A percentile compares a stretch with the other conserved stretches of the same genome.
phyloP scores from a whole-genome alignment of 495 filamentous ascomycete genomes.

The Daldinia caldariorum region DNA sequence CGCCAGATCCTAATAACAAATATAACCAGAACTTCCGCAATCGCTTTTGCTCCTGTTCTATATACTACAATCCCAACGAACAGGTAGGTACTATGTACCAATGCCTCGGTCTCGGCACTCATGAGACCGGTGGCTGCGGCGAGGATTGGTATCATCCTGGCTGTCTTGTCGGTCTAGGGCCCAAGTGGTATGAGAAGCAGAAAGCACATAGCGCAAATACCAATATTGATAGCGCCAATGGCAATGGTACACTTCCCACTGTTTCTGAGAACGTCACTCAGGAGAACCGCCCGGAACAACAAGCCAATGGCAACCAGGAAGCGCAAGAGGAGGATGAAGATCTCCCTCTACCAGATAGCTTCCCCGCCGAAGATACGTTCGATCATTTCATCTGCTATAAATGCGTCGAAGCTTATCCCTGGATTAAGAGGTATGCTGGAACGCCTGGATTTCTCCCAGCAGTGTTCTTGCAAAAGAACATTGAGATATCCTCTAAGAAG shows the following conservation, averaged over 20 bases:
- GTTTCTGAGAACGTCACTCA: conserved; percentile 52
- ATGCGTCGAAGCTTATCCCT: conserved; percentile 87
- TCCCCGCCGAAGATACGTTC: conserved; percentile 88
- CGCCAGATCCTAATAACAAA: conserved; percentile 75
- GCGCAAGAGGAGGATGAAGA: conserved; percentile 56
- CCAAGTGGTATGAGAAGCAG: conserved; percentile 60
- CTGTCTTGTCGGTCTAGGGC: conserved; percentile 83
- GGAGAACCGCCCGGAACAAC: conserved; percentile 27
- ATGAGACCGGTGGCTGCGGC: conserved; percentile 86
- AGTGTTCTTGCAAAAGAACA: conserved; percentile 56
- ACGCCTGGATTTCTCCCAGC: conserved; percentile 81
- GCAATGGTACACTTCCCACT: conserved; percentile 46
- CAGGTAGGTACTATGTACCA: conserved; percentile 99
- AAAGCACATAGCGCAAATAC: conserved; percentile 20
- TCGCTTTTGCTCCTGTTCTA: conserved; percentile 87
- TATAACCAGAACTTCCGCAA: conserved; percentile 97
- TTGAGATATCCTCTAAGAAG: conserved; percentile 65
- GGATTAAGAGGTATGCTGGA: conserved; percentile 92
- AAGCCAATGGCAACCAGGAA: conserved; percentile 38
- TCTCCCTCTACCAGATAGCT: conserved; percentile 76
- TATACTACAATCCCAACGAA: conserved; percentile 82
- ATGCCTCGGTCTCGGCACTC: conserved; percentile 85
- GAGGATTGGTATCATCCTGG: conserved; percentile 99
- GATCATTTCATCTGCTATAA: conserved; percentile 93
- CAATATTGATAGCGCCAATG: conserved; percentile 30